Base-by-base conservation (phyloP, 148 eudicot species). In the Fallopia convolvulus region DNA sequence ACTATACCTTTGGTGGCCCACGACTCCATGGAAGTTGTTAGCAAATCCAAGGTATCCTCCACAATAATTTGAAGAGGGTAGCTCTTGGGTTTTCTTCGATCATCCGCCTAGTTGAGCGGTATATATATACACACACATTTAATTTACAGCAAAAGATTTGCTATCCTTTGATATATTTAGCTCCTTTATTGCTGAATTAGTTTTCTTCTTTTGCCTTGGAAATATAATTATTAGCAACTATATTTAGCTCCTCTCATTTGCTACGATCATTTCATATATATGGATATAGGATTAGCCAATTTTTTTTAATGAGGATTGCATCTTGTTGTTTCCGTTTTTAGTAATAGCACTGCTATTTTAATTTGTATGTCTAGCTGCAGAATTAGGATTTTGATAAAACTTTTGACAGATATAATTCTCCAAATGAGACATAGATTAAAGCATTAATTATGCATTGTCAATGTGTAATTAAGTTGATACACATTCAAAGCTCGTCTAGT, bases 11-110 rank as follows among this genome's bases (percentile, higher is more conserved):
- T 63, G 40, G 70, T 15, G 6, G 41, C 3, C 4, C 18, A 78
- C 17, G 70, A 77, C 81, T 75, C 84, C 87, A 84, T 84, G 41
- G 47, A 33, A 39, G 32, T 26, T 18, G 1, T 18, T n/a, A 2
- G 7, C n/a, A 23, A 61, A 26, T 36, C 5, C 7, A 30, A 63
- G 70, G 39, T 63, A 63, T 63, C 70, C 70, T 12, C 70, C 30
- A 26, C 70, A 63, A 63, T 6, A 30, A 63, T 63, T 60, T 63
- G 40, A 63, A 63, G 70, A 63, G 70, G 70, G 30, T 63, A 12
- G 36, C 70, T 63, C 5, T 4, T 61, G 36, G 36, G 33, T 26
- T 10, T 13, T 30, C 17, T 63, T 63, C 39, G 9, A 23, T 12
- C 14, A 3, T 6, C 1, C 30, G 23, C 17, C 30, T 12, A 23